Evolutionary conservation across 2,329 filamentous ascomycete species (phyloP).

Genomic region (Pezicula neosporulosa): DNA sequence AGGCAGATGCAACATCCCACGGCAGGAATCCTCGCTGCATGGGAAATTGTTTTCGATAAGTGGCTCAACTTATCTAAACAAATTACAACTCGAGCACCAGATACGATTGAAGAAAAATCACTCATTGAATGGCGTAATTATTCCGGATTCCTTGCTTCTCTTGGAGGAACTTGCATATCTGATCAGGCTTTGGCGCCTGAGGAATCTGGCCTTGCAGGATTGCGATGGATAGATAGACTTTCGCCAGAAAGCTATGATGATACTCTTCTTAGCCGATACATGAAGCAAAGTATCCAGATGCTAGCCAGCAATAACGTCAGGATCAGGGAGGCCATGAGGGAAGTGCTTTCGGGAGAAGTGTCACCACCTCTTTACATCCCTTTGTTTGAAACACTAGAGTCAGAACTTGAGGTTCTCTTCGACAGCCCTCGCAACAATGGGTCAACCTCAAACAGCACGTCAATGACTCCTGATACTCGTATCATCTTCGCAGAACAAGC

Average conservation of each 20-base stretch:
- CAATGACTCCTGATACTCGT: constrained; percentile 54
- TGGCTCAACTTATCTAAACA: constrained; percentile 64
- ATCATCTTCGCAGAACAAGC: constrained; percentile 67
- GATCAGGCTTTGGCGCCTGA: constrained; percentile 52
- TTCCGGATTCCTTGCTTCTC: constrained; percentile 64
- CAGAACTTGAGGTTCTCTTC: constrained; percentile 61
- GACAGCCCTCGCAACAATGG: constrained; percentile 48
- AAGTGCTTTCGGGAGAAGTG: constrained; percentile 63
- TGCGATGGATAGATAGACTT: constrained; percentile 58
- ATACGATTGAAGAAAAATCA: constrained; percentile 50
- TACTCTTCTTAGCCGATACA: constrained; percentile 54
- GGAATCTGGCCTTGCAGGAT: constrained; percentile 51
- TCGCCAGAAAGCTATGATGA: constrained; percentile 58
- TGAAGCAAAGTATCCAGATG: constrained; percentile 61
- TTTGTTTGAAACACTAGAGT: constrained; percentile 62
- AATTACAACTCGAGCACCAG: constrained; percentile 48
- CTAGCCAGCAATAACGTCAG: constrained; percentile 61
- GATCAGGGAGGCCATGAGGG: constrained; percentile 63
- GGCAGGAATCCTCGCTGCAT: constrained; percentile 63
- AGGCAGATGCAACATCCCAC: constrained; percentile 60
- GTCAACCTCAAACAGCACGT: constrained; percentile 22
- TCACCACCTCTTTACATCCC: constrained; percentile 58
- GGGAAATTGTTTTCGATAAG: constrained; percentile 62
- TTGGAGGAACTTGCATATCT: constrained; percentile 63
- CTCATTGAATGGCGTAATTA: constrained; percentile 66